phyloP scores from a whole-genome alignment of 805 yeast genomes.

The Candida chilensis region DNA sequence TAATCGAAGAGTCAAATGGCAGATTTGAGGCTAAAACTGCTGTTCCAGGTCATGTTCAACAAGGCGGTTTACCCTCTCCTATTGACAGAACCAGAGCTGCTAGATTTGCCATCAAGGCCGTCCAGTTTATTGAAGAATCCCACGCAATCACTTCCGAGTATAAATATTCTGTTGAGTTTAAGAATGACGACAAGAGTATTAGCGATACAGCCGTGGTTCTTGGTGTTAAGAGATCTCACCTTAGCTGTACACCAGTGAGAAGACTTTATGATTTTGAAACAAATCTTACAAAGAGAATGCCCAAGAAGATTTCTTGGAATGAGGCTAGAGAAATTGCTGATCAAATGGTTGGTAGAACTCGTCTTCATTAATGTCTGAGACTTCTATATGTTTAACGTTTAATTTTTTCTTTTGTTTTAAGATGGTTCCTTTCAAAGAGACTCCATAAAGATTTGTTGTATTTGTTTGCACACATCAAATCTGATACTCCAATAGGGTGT shows the following conservation, averaged over 20 bases:
- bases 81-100: conserved; percentile 88
- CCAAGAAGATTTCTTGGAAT: conserved; percentile 82
- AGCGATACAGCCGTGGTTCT: conserved; percentile 81
- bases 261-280: conserved; percentile 84
- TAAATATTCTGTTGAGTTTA: conserved; percentile 20
- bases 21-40: conserved; percentile 89
- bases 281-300: conserved; percentile 72
- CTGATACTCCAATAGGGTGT: too few species aligned
- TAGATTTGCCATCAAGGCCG: conserved; percentile 83
- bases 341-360: conserved; percentile 66
- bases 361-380: too few species aligned
- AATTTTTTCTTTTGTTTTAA: too few species aligned
- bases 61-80: conserved; percentile 92
- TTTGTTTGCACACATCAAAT: too few species aligned
- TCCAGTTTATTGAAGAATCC: conserved; percentile 71
- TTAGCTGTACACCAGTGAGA: conserved; percentile 66
- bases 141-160: conserved; percentile 10
- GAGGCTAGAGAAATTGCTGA: conserved; percentile 70
- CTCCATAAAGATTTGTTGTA: too few species aligned
- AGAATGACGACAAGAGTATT: conserved; percentile 18
- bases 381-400: too few species aligned
- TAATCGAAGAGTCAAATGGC: conserved; percentile 68
- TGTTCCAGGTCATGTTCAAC: conserved; percentile 97
- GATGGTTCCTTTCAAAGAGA: too few species aligned
- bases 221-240: conserved; percentile 73